A percentile compares a stretch with the other conserved stretches of the same genome.
phyloP scores from a whole-genome alignment of 2,329 filamentous ascomycete genomes.

The Trichoderma arundinaceum region DNA sequence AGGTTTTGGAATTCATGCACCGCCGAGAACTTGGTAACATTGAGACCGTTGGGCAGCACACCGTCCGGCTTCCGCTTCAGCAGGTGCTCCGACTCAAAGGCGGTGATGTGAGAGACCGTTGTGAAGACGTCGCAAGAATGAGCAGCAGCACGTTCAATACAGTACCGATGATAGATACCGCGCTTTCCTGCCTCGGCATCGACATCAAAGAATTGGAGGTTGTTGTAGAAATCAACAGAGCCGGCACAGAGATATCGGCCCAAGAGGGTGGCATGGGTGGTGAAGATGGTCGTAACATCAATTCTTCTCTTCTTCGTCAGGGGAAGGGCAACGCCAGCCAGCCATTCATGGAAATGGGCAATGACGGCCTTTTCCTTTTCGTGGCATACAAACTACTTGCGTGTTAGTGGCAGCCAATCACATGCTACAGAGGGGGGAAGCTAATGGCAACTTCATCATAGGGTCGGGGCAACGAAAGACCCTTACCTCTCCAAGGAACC shows the following conservation, averaged over 20 bases:
- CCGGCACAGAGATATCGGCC: conserved; percentile 96
- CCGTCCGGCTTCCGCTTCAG: conserved; percentile 97
- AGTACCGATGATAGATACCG: conserved; percentile 98
- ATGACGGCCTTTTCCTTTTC: conserved; percentile 92
- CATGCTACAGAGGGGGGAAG: neutral
- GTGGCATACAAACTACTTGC: conserved; percentile 81
- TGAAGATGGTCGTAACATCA: conserved; percentile 97
- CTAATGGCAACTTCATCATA: neutral
- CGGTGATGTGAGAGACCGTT: conserved; percentile 97
- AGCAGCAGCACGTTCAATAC: conserved; percentile 91
- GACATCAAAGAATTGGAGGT: conserved; percentile 94
- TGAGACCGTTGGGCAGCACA: conserved; percentile 93
- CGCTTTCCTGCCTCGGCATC: conserved; percentile 96
- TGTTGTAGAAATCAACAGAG: conserved; percentile 99
- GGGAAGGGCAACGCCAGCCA: conserved; percentile 90
- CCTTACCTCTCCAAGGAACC: conserved; percentile 94
- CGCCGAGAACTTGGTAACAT: conserved; percentile 95
- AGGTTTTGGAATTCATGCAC: conserved; percentile 99
- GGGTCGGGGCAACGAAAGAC: neutral
- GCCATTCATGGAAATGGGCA: conserved; percentile 98
- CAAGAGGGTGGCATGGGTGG: conserved; percentile 93
- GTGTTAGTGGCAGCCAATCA: conserved; percentile 31
- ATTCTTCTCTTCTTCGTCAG: conserved; percentile 92
- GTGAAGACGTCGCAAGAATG: conserved; percentile 97
- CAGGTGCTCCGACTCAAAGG: conserved; percentile 96